These are phyloP conservation scores for Fusarium illudens DNA, from an alignment of 2,329 filamentous ascomycete genomes.

Conservation along the genomic window DNA sequence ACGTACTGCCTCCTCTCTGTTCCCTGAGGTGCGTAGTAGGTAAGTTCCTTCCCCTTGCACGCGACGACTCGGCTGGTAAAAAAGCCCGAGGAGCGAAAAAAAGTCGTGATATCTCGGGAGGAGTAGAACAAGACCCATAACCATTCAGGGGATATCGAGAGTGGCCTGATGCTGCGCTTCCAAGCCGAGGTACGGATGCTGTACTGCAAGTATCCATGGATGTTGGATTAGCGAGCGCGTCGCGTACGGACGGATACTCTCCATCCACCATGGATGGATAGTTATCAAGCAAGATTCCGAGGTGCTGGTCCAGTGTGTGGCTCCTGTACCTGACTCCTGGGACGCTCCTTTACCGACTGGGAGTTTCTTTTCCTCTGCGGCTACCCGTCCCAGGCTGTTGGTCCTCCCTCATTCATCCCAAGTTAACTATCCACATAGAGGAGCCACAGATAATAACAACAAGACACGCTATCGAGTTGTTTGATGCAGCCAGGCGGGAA, in stretches of 20 bases:
- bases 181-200: not conserved
- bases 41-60: not conserved
- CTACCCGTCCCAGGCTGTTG: not conserved
- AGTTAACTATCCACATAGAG: too few species aligned
- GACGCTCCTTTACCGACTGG: not conserved
- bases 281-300: not conserved
- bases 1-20: not conserved
- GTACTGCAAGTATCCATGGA: too few species aligned
- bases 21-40: too few species aligned
- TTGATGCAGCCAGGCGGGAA: conserved; percentile 10
- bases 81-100: not conserved
- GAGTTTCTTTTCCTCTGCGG: not conserved
- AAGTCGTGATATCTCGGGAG: not conserved
- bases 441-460: not conserved
- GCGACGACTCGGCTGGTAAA: not conserved
- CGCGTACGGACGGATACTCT: not conserved
- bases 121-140: not conserved
- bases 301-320: not conserved
- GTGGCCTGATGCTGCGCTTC: not conserved
- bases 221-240: not conserved
- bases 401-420: not conserved
- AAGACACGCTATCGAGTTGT: not conserved
- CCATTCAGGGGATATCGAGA: not conserved
- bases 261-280: too few species aligned
- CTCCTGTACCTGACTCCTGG: not conserved